Evolutionary conservation across 257 asterid genomes (phyloP).

Genomic region (Solanum pimpinellifolium): DNA sequence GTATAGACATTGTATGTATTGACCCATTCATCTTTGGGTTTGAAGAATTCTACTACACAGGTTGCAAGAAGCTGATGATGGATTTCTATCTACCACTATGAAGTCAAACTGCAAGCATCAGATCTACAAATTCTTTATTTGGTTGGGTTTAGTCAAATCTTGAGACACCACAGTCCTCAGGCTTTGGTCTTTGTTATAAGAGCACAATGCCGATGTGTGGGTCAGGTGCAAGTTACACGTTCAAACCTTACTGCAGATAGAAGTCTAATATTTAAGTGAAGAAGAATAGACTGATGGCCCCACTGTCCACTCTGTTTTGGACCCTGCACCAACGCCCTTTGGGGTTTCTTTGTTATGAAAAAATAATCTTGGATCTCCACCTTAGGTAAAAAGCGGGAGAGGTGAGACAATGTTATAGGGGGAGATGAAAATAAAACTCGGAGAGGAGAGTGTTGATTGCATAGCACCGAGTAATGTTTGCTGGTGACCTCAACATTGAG

Average conservation of each 20-base stretch:
- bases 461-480: neutral
- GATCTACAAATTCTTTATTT: neutral
- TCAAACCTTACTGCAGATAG: neutral
- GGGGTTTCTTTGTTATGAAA: neutral
- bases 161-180: neutral
- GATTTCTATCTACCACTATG: neutral
- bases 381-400: neutral
- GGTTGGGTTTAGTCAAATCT: neutral
- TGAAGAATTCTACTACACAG: neutral
- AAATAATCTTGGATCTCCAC: neutral
- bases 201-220: neutral
- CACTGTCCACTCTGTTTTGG: neutral
- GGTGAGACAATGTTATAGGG: neutral
- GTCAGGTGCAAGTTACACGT: neutral
- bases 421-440: neutral
- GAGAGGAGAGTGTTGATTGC: neutral
- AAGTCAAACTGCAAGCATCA: neutral
- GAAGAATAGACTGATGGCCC: neutral
- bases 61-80: neutral
- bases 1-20: neutral
- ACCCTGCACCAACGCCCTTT: neutral
- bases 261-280: neutral
- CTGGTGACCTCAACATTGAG: neutral
- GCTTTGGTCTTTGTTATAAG: neutral
- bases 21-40: neutral